Evolutionary conservation across 2,329 filamentous ascomycete genomes (phyloP).

Genomic region (Elsinoe ampelina): DNA sequence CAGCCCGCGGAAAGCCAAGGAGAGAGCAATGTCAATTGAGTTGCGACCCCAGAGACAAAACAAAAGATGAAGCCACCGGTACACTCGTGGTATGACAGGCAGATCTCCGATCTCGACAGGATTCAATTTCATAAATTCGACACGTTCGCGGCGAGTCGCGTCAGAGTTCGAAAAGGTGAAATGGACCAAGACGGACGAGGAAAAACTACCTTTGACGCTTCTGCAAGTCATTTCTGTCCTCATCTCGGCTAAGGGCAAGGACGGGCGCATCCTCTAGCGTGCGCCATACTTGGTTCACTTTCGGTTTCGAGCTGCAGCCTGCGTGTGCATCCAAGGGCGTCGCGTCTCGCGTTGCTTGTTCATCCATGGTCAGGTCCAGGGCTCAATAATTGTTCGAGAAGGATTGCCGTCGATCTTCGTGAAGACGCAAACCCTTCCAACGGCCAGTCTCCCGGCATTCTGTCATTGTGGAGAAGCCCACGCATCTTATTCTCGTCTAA

Average conservation of each 20-base stretch:
- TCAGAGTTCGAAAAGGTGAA: background rate
- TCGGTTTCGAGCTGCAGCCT: too few species aligned
- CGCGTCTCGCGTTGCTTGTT: background rate
- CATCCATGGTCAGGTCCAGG: background rate
- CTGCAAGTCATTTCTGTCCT: conserved; percentile 5
- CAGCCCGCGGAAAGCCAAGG: background rate
- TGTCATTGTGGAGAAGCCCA: conserved; percentile 5
- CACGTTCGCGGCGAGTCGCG: conserved; percentile 5
- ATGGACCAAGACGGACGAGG: too few species aligned
- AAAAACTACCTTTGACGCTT: too few species aligned
- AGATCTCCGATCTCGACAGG: conserved; percentile 1
- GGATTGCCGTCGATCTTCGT: background rate
- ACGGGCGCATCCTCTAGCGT: conserved; percentile 4
- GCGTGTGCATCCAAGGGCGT: background rate
- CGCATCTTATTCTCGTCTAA: conserved; percentile 1
- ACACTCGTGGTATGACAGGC: background rate
- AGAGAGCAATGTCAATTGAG: background rate
- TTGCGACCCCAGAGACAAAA: background rate
- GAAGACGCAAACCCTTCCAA: background rate
- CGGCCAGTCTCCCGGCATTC: background rate
- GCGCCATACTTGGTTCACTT: background rate
- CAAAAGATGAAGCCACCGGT: background rate
- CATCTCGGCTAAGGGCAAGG: background rate
- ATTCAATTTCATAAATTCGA: background rate
- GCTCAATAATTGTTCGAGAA: conserved; percentile 5